phyloP scores from a whole-genome alignment of 1,284 basidiomycete genomes.

The Clitocybe nebularis region DNA sequence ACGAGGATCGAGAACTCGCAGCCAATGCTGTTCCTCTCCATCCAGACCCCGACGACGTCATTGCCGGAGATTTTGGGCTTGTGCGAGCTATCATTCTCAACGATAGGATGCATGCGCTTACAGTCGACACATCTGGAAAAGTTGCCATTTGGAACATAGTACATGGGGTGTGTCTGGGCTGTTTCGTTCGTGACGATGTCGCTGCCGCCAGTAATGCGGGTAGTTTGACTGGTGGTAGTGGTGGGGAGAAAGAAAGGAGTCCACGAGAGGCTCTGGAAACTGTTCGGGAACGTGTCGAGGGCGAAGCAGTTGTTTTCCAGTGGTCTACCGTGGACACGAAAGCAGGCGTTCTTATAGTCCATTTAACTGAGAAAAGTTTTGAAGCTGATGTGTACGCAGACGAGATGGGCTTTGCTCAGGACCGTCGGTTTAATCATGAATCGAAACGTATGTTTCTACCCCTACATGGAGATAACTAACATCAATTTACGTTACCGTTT shows the following conservation, averaged over 20 bases:
- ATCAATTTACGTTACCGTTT: constrained; percentile 1
- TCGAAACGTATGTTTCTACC: constrained; percentile 59
- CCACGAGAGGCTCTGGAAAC: constrained; percentile 84
- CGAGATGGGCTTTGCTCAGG: constrained; percentile 69
- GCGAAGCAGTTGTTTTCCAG: constrained; percentile 79
- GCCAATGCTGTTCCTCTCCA: constrained; percentile 73
- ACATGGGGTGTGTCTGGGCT: constrained; percentile 73
- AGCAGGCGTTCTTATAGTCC: constrained; percentile 84
- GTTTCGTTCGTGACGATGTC: constrained; percentile 65
- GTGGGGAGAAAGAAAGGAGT: constrained; percentile 45
- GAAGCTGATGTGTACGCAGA: constrained; percentile 95
- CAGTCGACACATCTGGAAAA: constrained; percentile 83
- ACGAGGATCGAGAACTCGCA: constrained; percentile 79
- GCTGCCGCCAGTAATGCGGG: constrained; percentile 42
- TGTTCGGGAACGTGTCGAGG: constrained; percentile 87
- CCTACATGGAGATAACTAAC: constrained; percentile 12
- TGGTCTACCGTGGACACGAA: constrained; percentile 93
- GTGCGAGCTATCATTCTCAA: constrained; percentile 84
- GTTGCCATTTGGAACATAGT: constrained; percentile 94
- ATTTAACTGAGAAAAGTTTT: constrained; percentile 84
- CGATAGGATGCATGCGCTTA: constrained; percentile 88
- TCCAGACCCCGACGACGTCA: constrained; percentile 62
- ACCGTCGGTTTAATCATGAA: constrained; percentile 69
- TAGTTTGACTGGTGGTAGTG: constrained; percentile 29
- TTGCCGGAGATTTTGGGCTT: constrained; percentile 79